Percentiles rank a stretch among this genome's conserved stretches.
Conservation (phyloP, 352 stramenopile genomes). For the Phytophthora chlamydospora region DNA sequence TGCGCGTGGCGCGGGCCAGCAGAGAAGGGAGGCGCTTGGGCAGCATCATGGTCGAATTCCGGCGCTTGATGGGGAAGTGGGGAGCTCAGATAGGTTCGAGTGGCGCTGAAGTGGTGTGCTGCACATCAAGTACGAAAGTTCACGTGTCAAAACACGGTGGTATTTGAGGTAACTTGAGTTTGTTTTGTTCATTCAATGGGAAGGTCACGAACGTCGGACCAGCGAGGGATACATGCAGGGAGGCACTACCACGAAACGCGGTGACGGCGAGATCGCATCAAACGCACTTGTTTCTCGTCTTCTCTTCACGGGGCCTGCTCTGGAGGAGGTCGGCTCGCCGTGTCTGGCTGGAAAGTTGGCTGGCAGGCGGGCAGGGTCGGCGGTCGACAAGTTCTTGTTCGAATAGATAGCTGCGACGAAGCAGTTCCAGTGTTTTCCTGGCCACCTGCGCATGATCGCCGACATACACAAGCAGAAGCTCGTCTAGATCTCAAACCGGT, state of each 20-base stretch:
- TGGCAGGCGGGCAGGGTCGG: slow-evolving; percentile 1
- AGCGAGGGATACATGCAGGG: slow-evolving; percentile 16
- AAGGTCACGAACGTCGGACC: slow-evolving; percentile 10
- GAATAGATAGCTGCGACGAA: slow-evolving; percentile 38
- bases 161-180: not conserved
- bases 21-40: slow-evolving; percentile 32
- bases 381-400: slow-evolving; percentile 29
- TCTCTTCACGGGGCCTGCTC: slow-evolving; percentile 4
- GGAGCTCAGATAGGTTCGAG: slow-evolving; percentile 5
- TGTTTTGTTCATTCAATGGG: slow-evolving; percentile 15
- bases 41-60: slow-evolving; percentile 17
- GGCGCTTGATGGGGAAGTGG: slow-evolving; percentile 6
- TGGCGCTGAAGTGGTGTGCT: slow-evolving; percentile 7
- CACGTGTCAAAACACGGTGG: slow-evolving; percentile 16
- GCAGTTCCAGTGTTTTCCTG: slow-evolving; percentile 8
- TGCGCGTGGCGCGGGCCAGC: slow-evolving; percentile 22
- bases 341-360: slow-evolving; percentile 6
- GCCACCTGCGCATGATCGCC: slow-evolving; percentile 1
- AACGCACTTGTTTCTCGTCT: slow-evolving; percentile 29
- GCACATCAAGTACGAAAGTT: slow-evolving; percentile 7
- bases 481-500: slow-evolving; percentile 65
- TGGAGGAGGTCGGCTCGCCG: not conserved
- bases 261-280: slow-evolving; percentile 11
- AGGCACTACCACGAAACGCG: slow-evolving; percentile 23
- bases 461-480: slow-evolving; percentile 12